Conservation (phyloP, 257 asterid species). For the Nicotiana tomentosiformis region DNA sequence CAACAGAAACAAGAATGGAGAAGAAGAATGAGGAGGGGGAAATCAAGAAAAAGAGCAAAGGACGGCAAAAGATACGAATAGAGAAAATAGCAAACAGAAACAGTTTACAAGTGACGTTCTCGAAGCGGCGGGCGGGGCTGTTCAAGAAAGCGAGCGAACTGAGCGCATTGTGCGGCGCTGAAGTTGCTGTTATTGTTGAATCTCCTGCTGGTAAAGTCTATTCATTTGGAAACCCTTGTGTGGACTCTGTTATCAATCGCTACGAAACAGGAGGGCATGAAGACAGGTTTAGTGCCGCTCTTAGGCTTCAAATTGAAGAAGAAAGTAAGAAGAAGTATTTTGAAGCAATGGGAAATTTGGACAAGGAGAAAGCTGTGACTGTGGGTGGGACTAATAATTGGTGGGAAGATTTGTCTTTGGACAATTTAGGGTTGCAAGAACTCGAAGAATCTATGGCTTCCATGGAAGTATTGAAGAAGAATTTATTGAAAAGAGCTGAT, state of each 20-base stretch:
- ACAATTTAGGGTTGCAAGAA: background rate
- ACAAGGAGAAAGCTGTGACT: background rate
- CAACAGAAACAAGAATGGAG: background rate
- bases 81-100: background rate
- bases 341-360: background rate
- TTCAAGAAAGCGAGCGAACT: background rate
- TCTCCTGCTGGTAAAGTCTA: background rate
- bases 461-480: background rate
- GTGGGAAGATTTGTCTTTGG: background rate
- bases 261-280: background rate
- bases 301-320: too few species aligned
- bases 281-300: too few species aligned
- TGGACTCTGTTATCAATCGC: background rate
- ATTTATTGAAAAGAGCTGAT: background rate
- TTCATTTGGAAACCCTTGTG: background rate
- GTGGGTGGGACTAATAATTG: background rate
- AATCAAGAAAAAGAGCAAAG: background rate
- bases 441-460: background rate
- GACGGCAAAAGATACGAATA: background rate
- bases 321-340: background rate
- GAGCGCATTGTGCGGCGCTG: background rate
- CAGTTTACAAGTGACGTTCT: background rate
- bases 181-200: background rate
- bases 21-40: background rate
- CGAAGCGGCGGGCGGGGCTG: background rate